phyloP scores from a whole-genome alignment of 148 eudicot species.

The Silene latifolia region DNA sequence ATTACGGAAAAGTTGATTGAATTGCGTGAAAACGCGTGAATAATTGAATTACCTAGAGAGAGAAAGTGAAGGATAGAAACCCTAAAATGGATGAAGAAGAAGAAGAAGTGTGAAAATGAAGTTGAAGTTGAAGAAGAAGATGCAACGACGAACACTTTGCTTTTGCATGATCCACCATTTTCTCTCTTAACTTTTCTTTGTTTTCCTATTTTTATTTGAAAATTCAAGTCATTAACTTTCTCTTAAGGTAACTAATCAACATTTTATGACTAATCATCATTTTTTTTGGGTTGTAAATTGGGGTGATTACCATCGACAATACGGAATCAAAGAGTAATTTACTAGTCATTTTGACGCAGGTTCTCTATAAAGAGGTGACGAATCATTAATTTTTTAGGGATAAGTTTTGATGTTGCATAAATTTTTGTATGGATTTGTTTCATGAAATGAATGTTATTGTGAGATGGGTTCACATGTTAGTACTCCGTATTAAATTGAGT shows the following conservation, averaged over 20 bases:
- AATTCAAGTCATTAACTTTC: neutral
- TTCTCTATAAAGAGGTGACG: too few relatives aligned
- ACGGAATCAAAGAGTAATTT: too few relatives aligned
- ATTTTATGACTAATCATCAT: neutral
- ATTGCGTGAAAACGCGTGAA: slow-evolving; percentile 2
- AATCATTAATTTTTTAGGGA: too few relatives aligned
- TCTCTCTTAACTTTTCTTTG: slow-evolving; percentile 17
- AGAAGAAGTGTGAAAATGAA: slow-evolving; percentile 13
- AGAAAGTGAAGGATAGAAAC: slow-evolving; percentile 10
- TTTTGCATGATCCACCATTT: slow-evolving; percentile 37
- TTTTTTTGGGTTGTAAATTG: too few relatives aligned
- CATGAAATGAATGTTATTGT: too few relatives aligned
- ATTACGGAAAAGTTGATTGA: slow-evolving; percentile 18
- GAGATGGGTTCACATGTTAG: too few relatives aligned
- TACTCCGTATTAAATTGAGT: too few relatives aligned
- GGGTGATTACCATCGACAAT: too few relatives aligned
- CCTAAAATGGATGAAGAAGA: neutral
- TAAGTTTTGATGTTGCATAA: too few relatives aligned
- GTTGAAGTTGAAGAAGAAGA: slow-evolving; percentile 20
- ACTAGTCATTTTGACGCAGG: too few relatives aligned
- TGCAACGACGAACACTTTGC: slow-evolving; percentile 26
- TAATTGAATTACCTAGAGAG: slow-evolving; percentile 9
- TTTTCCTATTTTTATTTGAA: neutral
- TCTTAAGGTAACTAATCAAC: neutral
- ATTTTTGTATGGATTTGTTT: too few relatives aligned